Base-by-base conservation (phyloP, 2,329 filamentous ascomycete species). In the Alternaria sp. region DNA sequence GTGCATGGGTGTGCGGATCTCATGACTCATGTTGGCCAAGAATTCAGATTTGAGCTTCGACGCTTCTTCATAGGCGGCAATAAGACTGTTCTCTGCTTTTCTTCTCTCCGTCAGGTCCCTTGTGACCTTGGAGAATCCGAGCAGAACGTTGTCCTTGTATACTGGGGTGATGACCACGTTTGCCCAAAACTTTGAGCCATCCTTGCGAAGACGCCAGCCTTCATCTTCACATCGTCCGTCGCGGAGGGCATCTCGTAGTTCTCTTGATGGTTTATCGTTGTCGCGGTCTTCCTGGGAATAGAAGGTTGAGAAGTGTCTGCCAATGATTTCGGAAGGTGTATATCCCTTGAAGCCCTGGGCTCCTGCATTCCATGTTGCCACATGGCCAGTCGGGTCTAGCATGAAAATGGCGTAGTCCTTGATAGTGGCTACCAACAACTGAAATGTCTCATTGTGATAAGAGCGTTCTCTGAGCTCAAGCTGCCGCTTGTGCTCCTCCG, bases 371-470 rank as follows among this genome's bases (percentile, higher is more conserved):
- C 86, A 88, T 0, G 86, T 87, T 1, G 81, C 81, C 16, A 89
- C 82, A 65, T 83, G 78, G n/a, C 86, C 86, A 4, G 79, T 74
- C 0, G 84, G 81, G 54, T 88, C 85, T 28, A 89, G 80, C 78
- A 88, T 85, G 69, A 88, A 90, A 62, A 89, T 89, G 59, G 86
- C 86, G 66, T 88, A 88, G 62, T 88, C 85, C 73, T 85, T 87
- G 67, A 88, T 85, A 0, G 84, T 85, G 63, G 89, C 84, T 36
- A 89, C 81, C 32, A 90, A 69, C 40, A 89, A 85, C n/a, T 85
- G 85, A 70, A 88, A 89, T 5, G 83, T 83, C 66, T 87, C 85
- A 66, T 83, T 84, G 54, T 68, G 84, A 83, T 55, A 82, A 70
- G 74, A 36, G 9, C 67, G 69, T 55, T 83, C 80, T 57, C 82